Conservation (phyloP, 2,329 filamentous ascomycete species). For the Colletotrichum paranaense region DNA sequence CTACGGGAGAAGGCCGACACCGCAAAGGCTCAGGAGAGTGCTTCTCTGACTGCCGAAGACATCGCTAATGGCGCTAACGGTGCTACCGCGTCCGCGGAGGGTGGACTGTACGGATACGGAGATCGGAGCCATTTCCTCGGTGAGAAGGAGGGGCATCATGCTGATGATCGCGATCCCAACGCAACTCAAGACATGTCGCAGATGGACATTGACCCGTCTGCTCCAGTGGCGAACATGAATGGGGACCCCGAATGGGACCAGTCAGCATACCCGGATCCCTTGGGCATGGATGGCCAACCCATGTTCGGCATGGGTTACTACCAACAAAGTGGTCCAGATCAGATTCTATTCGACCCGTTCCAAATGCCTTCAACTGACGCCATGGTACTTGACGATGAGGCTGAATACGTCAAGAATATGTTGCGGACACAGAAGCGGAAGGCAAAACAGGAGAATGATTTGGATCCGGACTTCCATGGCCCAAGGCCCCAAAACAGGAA, state of each 20-base stretch:
- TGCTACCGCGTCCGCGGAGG: neutral
- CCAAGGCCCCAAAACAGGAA: conserved; percentile 55
- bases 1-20: conserved; percentile 67
- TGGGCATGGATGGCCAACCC: conserved; percentile 57
- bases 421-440: conserved; percentile 65
- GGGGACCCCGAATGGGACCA: conserved; percentile 46
- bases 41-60: conserved; percentile 37
- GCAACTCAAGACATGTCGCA: conserved; percentile 11
- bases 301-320: conserved; percentile 71
- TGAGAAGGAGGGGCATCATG: conserved; percentile 33
- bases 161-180: conserved; percentile 25
- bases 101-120: conserved; percentile 41
- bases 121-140: conserved; percentile 49
- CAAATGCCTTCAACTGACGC: conserved; percentile 61
- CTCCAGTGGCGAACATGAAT: conserved; percentile 40
- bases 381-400: conserved; percentile 55
- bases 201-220: conserved; percentile 31
- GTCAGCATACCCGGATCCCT: conserved; percentile 61
- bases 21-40: conserved; percentile 63
- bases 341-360: conserved; percentile 70
- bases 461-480: conserved; percentile 64
- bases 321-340: conserved; percentile 67
- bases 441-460: conserved; percentile 62
- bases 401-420: conserved; percentile 67
- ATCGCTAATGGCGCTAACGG: conserved; percentile 37